Conservation (phyloP, 2,329 filamentous ascomycete species). For the Ascochyta rabiei region DNA sequence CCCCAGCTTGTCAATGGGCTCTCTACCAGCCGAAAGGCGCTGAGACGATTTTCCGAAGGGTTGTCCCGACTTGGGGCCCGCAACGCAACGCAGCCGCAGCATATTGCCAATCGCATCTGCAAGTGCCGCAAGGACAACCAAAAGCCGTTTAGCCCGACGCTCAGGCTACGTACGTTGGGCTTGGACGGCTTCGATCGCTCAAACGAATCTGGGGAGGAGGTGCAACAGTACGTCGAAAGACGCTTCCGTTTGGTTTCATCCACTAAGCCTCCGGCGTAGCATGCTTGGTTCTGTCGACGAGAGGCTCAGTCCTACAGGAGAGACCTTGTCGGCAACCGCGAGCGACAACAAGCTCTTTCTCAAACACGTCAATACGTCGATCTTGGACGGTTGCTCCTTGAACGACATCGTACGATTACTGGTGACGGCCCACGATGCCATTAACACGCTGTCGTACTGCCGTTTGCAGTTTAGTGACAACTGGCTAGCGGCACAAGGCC, state of each 20-base stretch:
- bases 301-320: conserved; percentile 23
- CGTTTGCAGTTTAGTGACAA: conserved; percentile 36
- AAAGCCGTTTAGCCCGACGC: conserved; percentile 21
- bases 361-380: conserved; percentile 38
- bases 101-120: conserved; percentile 30
- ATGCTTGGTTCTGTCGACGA: conserved; percentile 39
- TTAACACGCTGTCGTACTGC: conserved; percentile 36
- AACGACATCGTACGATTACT: conserved; percentile 36
- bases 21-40: conserved; percentile 28
- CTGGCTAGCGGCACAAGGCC: conserved; percentile 41
- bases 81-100: conserved; percentile 29
- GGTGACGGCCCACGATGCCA: conserved; percentile 39
- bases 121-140: conserved; percentile 30
- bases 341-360: conserved; percentile 44
- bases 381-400: conserved; percentile 39
- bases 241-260: conserved; percentile 40
- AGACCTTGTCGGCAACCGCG: conserved; percentile 39
- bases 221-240: conserved; percentile 47
- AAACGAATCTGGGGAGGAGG: conserved; percentile 41
- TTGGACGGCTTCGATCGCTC: conserved; percentile 31
- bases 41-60: conserved; percentile 37
- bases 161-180: conserved; percentile 30
- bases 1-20: conserved; percentile 31
- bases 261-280: conserved; percentile 40
- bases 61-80: conserved; percentile 30